A percentile compares a stretch with the other conserved stretches of the same genome.
Conservation (phyloP, 768 basidiomycete species). For the Psilocybe azurescens region DNA sequence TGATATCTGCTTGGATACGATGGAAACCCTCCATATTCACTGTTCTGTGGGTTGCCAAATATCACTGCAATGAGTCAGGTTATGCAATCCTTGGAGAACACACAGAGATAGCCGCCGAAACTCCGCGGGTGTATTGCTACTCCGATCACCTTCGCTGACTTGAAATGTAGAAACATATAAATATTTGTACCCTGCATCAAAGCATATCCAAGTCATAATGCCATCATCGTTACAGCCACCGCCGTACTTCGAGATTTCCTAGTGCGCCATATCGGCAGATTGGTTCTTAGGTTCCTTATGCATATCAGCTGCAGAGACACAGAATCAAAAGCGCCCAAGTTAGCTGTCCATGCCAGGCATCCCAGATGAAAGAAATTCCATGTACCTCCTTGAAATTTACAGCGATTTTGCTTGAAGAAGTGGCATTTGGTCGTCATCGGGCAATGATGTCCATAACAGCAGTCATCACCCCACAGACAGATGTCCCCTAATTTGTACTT, state of each 20-base stretch:
- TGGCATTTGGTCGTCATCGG: slow-evolving; percentile 47
- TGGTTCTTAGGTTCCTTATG: slow-evolving; percentile 39
- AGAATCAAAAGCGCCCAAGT: slow-evolving; percentile 15
- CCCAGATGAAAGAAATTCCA: slow-evolving; percentile 13
- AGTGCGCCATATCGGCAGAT: slow-evolving; percentile 16
- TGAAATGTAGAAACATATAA: slow-evolving; percentile 27
- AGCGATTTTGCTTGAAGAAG: slow-evolving; percentile 58
- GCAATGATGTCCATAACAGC: slow-evolving; percentile 61
- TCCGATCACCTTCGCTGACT: slow-evolving; percentile 40
- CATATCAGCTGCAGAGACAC: slow-evolving; percentile 39
- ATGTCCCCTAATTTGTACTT: slow-evolving; percentile 45
- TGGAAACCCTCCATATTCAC: background rate
- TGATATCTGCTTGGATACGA: slow-evolving; percentile 1
- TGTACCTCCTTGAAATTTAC: slow-evolving; percentile 67
- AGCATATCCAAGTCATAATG: slow-evolving; percentile 19
- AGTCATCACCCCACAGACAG: slow-evolving; percentile 65
- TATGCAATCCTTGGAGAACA: slow-evolving; percentile 1
- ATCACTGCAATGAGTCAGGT: background rate
- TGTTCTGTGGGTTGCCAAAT: background rate
- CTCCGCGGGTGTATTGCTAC: slow-evolving; percentile 33
- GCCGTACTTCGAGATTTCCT: slow-evolving; percentile 15
- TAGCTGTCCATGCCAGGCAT: slow-evolving; percentile 16
- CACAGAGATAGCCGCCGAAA: slow-evolving; percentile 29
- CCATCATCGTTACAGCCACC: slow-evolving; percentile 16
- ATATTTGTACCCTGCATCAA: slow-evolving; percentile 28